phyloP scores from a whole-genome alignment of 2,329 filamentous ascomycete species.

The Aspergillus viridinutans region DNA sequence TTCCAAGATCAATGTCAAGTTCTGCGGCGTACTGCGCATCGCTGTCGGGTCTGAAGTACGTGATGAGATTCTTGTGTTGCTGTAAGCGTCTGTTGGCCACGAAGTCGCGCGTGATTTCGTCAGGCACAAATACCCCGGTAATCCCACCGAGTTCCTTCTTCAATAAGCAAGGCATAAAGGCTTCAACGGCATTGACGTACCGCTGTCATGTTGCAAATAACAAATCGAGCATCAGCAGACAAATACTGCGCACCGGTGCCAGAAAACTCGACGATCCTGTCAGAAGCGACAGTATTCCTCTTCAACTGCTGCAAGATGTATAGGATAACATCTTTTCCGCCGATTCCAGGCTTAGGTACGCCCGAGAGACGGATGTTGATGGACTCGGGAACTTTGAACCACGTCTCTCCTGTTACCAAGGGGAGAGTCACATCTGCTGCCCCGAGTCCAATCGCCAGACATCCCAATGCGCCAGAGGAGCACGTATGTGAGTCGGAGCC shows the following conservation, averaged over 20 bases:
- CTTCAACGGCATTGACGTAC: neutral
- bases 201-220: slow-evolving; percentile 47
- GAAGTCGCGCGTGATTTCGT: slow-evolving; percentile 34
- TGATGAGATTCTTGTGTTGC: slow-evolving; percentile 26
- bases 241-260: slow-evolving; percentile 40
- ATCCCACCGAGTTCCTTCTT: slow-evolving; percentile 41
- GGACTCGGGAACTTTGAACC: slow-evolving; percentile 45
- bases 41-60: slow-evolving; percentile 41
- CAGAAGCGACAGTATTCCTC: slow-evolving; percentile 44
- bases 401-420: slow-evolving; percentile 45
- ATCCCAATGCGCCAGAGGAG: slow-evolving; percentile 40
- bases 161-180: neutral
- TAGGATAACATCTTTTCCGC: slow-evolving; percentile 47
- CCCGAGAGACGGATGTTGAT: slow-evolving; percentile 41
- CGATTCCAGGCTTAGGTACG: slow-evolving; percentile 33
- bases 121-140: slow-evolving; percentile 41
- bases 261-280: slow-evolving; percentile 45
- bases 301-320: slow-evolving; percentile 43
- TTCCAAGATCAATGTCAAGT: slow-evolving; percentile 36
- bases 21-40: slow-evolving; percentile 37
- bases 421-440: slow-evolving; percentile 45
- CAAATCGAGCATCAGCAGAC: slow-evolving; percentile 44
- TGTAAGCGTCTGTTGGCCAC: slow-evolving; percentile 31
- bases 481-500: slow-evolving; percentile 48
- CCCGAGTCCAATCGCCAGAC: slow-evolving; percentile 44